Base-by-base conservation (phyloP, 1,284 basidiomycete genomes). In the Puccinia triticina region DNA sequence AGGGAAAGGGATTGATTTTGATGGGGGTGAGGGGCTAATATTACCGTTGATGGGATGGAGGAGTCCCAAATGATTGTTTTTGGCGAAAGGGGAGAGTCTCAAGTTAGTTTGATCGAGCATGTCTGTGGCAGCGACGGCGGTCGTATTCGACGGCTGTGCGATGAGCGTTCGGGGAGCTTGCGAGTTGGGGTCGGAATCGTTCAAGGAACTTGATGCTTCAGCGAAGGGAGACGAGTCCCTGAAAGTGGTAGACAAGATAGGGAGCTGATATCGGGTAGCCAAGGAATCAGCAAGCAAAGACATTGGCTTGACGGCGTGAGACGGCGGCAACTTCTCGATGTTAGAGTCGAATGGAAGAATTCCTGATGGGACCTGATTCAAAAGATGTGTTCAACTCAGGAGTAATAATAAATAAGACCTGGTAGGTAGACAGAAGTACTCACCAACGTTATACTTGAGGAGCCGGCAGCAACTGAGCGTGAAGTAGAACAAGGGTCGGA, bases 361-460 rank as follows among this genome's bases (percentile, higher is more conserved):
- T 34, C 4, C 14, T 29, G 32, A 21, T 18, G 5, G 48, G 18
- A 50, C 48, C 48, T 50, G 48, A 50, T 21, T 50, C 16, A 50
- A 50, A 50, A 8, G 16, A 50, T 50, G 48, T 8, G 48, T 50
- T 50, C 5, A 50, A 16, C 48, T 50, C 16, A 21, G 48, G 59
- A 26, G 59, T 61, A n/a, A 29, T 61, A 26, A 11, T 10, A 3
- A 26, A 26, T 26, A 21, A 26, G 55, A 57, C 1, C 26, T 61
- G 18, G 4, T 61, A 21, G 34, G 16, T n/a, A 23, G n/a, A 18
- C 2, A 66, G n/a, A n/a, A n/a, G n/a, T 43, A 16, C 64, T 32
- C 23, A 66, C 64, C 64, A 37, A n/a, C 21, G 64, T 43, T 66
- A 26, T 40, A 32, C 64, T 66, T 61, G 59, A 61, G 59, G 59